Evolutionary conservation across 768 basidiomycete species (phyloP).

Genomic region (Cantharellus anzutake): DNA sequence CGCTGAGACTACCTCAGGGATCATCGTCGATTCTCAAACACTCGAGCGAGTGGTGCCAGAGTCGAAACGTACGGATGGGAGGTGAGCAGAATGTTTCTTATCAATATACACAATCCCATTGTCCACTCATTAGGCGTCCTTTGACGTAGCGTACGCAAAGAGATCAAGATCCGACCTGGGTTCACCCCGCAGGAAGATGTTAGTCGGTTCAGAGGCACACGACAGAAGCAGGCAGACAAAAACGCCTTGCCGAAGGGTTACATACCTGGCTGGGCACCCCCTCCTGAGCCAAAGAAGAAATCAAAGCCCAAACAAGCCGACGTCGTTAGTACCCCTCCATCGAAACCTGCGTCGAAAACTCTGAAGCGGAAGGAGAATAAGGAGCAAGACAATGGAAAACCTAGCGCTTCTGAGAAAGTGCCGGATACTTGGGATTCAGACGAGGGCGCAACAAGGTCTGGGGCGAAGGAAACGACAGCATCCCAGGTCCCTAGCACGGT

Average conservation of each 20-base stretch:
- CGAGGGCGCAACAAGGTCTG: too few species aligned
- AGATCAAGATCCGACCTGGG: constrained; percentile 77
- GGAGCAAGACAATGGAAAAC: constrained; percentile 36
- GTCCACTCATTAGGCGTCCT: background rate
- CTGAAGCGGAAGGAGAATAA: constrained; percentile 68
- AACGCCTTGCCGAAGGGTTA: constrained; percentile 54
- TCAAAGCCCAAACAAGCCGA: constrained; percentile 1
- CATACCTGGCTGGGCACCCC: constrained; percentile 62
- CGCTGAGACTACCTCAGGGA: constrained; percentile 51
- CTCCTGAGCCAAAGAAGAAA: constrained; percentile 14
- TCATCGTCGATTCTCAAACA: constrained; percentile 68
- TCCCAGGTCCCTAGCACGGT: background rate
- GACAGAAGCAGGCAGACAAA: constrained; percentile 53
- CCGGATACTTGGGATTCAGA: too few species aligned
- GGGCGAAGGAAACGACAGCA: too few species aligned
- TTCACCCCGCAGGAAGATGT: constrained; percentile 93
- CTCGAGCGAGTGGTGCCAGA: constrained; percentile 79
- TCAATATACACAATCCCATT: background rate
- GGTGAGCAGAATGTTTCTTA: constrained; percentile 31
- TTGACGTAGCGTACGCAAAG: constrained; percentile 51
- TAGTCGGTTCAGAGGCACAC: constrained; percentile 61
- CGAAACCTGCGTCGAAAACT: constrained; percentile 42
- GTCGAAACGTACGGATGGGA: constrained; percentile 64
- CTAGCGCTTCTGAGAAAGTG: background rate
- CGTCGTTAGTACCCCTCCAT: constrained; percentile 2